Percentiles rank a stretch among this genome's conserved stretches.
phyloP scores from a whole-genome alignment of 108 stramenopile species.

The Nitzschia sp. region DNA sequence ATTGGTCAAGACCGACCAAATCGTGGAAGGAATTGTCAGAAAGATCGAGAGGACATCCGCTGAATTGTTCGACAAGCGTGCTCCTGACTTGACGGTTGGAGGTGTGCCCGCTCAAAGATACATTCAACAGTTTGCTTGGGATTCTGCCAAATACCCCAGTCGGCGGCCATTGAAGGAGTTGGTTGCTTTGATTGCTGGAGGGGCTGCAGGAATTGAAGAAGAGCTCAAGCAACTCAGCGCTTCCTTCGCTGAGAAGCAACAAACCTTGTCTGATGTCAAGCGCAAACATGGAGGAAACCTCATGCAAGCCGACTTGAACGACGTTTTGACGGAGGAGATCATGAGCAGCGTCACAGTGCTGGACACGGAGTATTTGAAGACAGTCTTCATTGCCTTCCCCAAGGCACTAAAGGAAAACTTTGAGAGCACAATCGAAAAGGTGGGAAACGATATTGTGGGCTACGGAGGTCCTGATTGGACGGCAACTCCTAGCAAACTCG shows the following conservation, averaged over 20 bases:
- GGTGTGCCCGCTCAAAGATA: slow-evolving; percentile 79
- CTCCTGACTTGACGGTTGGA: slow-evolving; percentile 74
- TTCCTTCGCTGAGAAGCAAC: slow-evolving; percentile 82
- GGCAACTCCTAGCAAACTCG: slow-evolving; percentile 58
- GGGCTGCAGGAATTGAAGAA: slow-evolving; percentile 83
- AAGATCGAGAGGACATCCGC: slow-evolving; percentile 84
- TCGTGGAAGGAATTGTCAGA: slow-evolving; percentile 84
- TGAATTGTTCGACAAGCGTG: slow-evolving; percentile 67
- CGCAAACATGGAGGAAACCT: slow-evolving; percentile 82
- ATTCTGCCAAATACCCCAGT: slow-evolving; percentile 91
- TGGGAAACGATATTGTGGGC: slow-evolving; percentile 80
- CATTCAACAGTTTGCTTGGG: slow-evolving; percentile 93
- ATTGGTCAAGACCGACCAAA: slow-evolving; percentile 75
- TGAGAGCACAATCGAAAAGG: slow-evolving; percentile 51
- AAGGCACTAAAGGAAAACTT: slow-evolving; percentile 70
- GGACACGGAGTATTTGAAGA: slow-evolving; percentile 89
- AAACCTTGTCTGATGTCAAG: slow-evolving; percentile 68
- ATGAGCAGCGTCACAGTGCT: slow-evolving; percentile 67
- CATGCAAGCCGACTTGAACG: slow-evolving; percentile 79
- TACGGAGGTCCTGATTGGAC: slow-evolving; percentile 92
- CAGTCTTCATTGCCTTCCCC: slow-evolving; percentile 82
- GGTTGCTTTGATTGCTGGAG: slow-evolving; percentile 74
- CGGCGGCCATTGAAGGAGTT: slow-evolving; percentile 86
- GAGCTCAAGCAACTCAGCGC: slow-evolving; percentile 85
- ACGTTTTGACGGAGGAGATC: slow-evolving; percentile 74